Evolutionary conservation across 1,284 basidiomycete genomes (phyloP), one percentile per base, ranked within the genome.

Genomic region (Malassezia vespertilionis): DNA sequence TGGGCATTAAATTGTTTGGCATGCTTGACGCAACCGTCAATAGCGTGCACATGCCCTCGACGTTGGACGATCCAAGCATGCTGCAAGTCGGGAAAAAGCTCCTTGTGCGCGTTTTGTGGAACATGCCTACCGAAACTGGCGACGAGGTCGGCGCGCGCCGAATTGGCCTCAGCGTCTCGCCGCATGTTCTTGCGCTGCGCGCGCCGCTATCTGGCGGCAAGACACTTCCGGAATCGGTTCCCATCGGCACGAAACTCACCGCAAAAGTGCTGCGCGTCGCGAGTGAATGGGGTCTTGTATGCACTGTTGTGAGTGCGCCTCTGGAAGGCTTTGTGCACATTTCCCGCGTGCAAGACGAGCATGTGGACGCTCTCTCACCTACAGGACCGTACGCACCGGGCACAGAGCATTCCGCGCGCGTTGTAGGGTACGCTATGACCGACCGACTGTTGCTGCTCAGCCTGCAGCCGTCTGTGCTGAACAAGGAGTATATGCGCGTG

Each of bases 11-110:
- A 73, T 77, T 96, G 17, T 78, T 90, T 24, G 91, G 90, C 2
- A 91, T 86, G 73, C 96, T 90, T 71, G 83, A 88, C 40, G 91
- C 87, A 23, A 91, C 88, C 0, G 78, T 89, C 40, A 89, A 95
- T 66, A 75, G 81, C 33, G 79, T 82, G 53, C 90, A 97, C 72
- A 74, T 96, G 17, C 59, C 74, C 14, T 27, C 34, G 12, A 20
- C 18, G 7, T 30, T 17, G 10, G 18, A 33, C 24, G 46, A 49
- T 21, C 40, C 42, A 11, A 33, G 9, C 18, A 43, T 47, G 33
- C 36, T 65, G 23, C 52, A 57, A 4, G 52, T 54, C 32, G 63
- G 56, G 34, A 63, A 65, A 35, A 63, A 76, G 72, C 64, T 96
- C 61, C 87, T 84, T 64, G 83, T 85, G 0, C 77, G 93, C 55